Base-by-base conservation (phyloP, 169 alveolate species). In the Plasmodium fragile region DNA sequence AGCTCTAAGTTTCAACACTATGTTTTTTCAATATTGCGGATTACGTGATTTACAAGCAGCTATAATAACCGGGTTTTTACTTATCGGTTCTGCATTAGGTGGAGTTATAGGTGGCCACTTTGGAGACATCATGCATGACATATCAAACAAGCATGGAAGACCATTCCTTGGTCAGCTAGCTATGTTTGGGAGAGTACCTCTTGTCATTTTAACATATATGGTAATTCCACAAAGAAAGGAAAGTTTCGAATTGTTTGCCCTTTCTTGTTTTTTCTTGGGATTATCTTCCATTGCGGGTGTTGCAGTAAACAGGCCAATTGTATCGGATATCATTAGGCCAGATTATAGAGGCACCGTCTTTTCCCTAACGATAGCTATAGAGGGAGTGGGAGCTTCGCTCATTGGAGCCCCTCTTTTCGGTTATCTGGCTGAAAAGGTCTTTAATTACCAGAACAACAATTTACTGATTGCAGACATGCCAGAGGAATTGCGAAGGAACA, bases 391-490 rank as follows among this genome's bases (percentile, higher is more conserved):
- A 7, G 97, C 98, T 10, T 97, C 98, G n/a, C 69, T 96, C 55
- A 77, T 96, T 39, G 98, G 98, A 82, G 97, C 98, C 3, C 98
- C 99, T 0, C 96, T 97, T 59, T 96, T 97, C 43, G 99, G 99
- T 7, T 83, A 95, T 78, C 65, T 98, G 78, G 97, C 98, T 6
- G 99, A 98, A 85, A 87, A 92, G 59, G 97, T 94, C 10, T 98
- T 97, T 92, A 98, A 98, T 43, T 97, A 97, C 91, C 87, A 96
- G 92, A 95, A 95, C 25, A 96, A 96, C 28, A 87, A 95, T 32
- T 92, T 95, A 87, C 92, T 90, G 53, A 96, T 97, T 28, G 77
- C 93, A 11, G 97, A 96, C 39, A 96, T 97, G 98, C 95, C 97
- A 16, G 96, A 85, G 69, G 95, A 81, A 32, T 85, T 96, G 25